Base-by-base conservation (phyloP, 108 stramenopile genomes). In the Schizochytrium sp. region DNA sequence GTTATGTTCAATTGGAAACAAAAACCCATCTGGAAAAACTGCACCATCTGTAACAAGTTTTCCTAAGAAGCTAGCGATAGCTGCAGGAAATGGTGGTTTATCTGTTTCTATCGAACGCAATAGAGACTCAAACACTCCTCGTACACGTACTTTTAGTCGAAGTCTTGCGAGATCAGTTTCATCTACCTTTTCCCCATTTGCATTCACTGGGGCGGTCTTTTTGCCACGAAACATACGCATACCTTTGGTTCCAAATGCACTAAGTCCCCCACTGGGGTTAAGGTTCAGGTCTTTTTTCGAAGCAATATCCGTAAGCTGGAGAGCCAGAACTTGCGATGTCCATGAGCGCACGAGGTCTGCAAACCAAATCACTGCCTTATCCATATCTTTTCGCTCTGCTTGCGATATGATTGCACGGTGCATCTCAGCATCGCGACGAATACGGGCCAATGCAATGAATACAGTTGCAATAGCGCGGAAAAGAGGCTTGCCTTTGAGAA, bases 81-180 rank as follows among this genome's bases (percentile, higher is more conserved):
- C 50, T 42, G 50, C 28, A 5, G 76, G 53, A 7, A 83, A 53
- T 0, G 76, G 76, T 10, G 76, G 76, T 28, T 83, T 83, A 12
- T 83, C 76, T 17, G 49, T 13, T 38, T 49, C 53, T n/a, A 83
- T 17, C 10, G 76, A 83, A 55, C 47, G 10, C 45, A 55, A 53
- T 10, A 83, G 13, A 40, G 53, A n/a, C 76, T 83, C 76, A 42
- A 83, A 55, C 13, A 83, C 28, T 47, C 76, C 76, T 8, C 76
- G 76, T 5, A 83, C 47, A 38, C 76, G 76, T 5, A 55, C 53
- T 83, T 83, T 83, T n/a, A 83, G 50, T 53, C 76, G 76, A 0
- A 83, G 28, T 5, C 38, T 55, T 5, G 53, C 50, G 10, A 49
- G 28, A n/a, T 3, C 76, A 42, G 28, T 38, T n/a, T 83, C 76